Evolutionary conservation across 306 rosid species (phyloP).

Genomic region (Cucurbita maxima): DNA sequence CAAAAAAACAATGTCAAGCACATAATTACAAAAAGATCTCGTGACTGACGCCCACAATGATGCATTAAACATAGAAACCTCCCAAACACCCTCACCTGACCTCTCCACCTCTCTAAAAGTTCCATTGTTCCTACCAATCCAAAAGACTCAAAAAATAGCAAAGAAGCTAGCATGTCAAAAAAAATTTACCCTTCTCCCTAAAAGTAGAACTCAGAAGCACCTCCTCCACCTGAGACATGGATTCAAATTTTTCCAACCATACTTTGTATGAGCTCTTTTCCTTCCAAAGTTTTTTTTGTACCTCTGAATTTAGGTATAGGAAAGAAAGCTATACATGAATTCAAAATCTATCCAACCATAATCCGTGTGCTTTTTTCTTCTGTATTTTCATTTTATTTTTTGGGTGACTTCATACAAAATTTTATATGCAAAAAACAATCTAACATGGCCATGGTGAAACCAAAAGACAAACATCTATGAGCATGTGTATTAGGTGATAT

Average conservation of each 20-base stretch:
- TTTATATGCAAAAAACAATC: background rate
- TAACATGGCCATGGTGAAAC: background rate
- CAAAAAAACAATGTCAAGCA: background rate
- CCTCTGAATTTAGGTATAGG: background rate
- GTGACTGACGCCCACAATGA: background rate
- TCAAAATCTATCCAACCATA: background rate
- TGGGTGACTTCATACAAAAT: background rate
- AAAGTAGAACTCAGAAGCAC: too few relatives aligned
- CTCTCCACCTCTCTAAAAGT: too few relatives aligned
- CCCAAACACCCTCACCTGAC: background rate
- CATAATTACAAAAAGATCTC: background rate
- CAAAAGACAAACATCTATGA: conserved; percentile 22
- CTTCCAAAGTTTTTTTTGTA: background rate
- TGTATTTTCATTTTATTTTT: background rate
- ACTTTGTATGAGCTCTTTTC: background rate
- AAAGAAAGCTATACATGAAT: background rate
- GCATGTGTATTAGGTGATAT: conserved; percentile 9
- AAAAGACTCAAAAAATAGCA: too few relatives aligned
- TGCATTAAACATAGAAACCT: background rate
- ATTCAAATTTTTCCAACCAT: background rate
- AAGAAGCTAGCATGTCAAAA: too few relatives aligned
- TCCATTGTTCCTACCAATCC: too few relatives aligned
- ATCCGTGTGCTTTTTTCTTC: background rate
- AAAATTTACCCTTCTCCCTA: too few relatives aligned
- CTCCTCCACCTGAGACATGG: too few relatives aligned